Percentiles rank a stretch among this genome's conserved stretches.
Conservation (phyloP, 2,329 filamentous ascomycete species). For the Passalora sequoiae region DNA sequence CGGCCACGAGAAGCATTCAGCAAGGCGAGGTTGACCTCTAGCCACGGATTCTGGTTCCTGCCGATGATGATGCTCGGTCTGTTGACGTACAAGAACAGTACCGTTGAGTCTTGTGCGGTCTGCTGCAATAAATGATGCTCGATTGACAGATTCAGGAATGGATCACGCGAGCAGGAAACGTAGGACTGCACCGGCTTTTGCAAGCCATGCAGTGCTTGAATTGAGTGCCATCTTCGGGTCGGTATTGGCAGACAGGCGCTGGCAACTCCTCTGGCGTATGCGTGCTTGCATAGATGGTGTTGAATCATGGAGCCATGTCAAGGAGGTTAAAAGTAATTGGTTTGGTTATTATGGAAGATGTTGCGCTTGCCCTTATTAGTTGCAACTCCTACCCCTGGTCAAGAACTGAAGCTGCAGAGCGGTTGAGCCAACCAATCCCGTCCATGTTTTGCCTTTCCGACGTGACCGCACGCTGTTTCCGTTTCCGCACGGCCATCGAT, state of each 20-base stretch:
- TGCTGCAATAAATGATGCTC: constrained; percentile 84
- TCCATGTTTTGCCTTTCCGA: not conserved
- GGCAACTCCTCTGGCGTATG: constrained; percentile 7
- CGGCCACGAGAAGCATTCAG: constrained; percentile 44
- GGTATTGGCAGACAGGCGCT: constrained; percentile 10
- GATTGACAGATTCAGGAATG: constrained; percentile 86
- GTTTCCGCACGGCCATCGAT: too few relatives aligned
- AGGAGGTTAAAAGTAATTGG: constrained; percentile 12
- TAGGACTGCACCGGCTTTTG: constrained; percentile 41
- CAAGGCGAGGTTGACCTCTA: constrained; percentile 71
- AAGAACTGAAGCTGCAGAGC: too few relatives aligned
- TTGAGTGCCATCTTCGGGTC: constrained; percentile 24
- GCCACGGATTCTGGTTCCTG: constrained; percentile 96
- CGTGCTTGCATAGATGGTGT: constrained; percentile 22
- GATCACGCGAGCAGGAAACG: constrained; percentile 56
- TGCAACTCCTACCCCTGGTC: too few relatives aligned
- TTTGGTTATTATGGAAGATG: too few relatives aligned
- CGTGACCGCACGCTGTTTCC: not conserved
- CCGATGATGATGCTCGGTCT: constrained; percentile 83
- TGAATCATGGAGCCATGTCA: constrained; percentile 29
- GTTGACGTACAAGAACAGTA: constrained; percentile 88
- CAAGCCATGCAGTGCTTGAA: constrained; percentile 20
- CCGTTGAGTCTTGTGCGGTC: constrained; percentile 63
- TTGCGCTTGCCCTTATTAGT: too few relatives aligned
- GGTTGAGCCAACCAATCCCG: not conserved